phyloP scores from a whole-genome alignment of 1,284 basidiomycete genomes.

The Austropuccinia psidii region DNA sequence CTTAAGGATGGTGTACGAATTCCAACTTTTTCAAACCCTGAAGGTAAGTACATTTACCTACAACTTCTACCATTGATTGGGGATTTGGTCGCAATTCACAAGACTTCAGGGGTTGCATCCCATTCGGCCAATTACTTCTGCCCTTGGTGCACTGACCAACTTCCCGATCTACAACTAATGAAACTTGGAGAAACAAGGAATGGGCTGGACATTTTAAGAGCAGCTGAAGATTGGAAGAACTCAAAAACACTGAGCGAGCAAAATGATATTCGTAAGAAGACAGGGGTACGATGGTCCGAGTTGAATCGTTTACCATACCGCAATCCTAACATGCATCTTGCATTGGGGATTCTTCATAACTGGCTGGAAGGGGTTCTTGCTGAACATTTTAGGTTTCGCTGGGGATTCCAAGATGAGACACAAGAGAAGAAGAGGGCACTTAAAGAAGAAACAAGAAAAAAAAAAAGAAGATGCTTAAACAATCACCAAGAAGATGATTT shows the following conservation, averaged over 20 bases:
- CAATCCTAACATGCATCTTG: neutral
- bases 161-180: no score
- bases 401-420: no score
- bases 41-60: neutral
- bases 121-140: neutral
- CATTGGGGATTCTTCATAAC: conserved; percentile 16
- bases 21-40: neutral
- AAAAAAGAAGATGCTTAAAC: no score
- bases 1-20: no score
- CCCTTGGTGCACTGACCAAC: no score
- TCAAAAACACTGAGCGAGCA: neutral
- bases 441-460: no score
- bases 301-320: conserved; percentile 8
- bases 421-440: no score
- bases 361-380: conserved; percentile 19
- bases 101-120: conserved; percentile 2
- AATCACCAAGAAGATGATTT: no score
- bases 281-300: conserved; percentile 12
- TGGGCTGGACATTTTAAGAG: no score
- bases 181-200: no score
- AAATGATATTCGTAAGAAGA: neutral
- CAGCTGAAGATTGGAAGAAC: neutral
- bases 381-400: neutral
- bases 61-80: neutral
- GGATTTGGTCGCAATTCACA: conserved; percentile 4